Percentiles rank a stretch among this genome's conserved stretches.
These are phyloP conservation scores for Aspergillus novofumigatus DNA, from an alignment of 2,329 filamentous ascomycete species.

Conservation along the genomic window DNA sequence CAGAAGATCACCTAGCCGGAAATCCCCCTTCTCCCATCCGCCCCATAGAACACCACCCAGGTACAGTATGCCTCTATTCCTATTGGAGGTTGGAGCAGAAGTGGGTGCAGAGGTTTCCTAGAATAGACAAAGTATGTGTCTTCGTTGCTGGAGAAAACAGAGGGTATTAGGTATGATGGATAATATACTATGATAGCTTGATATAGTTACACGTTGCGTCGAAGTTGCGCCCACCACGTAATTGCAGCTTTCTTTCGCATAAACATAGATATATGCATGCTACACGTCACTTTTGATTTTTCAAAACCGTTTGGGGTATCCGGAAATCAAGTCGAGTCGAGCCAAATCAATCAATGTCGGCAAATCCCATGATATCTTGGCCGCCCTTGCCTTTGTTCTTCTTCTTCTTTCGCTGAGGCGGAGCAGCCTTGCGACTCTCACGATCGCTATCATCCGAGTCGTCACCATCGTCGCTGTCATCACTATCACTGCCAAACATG, in stretches of 20 bases:
- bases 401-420: slow-evolving; percentile 47
- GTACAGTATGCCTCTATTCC: neutral
- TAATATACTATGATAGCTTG: neutral
- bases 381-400: slow-evolving; percentile 41
- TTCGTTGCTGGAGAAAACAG: neutral
- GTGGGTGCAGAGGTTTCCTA: neutral
- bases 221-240: neutral
- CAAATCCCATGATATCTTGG: slow-evolving; percentile 41
- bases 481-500: slow-evolving; percentile 41
- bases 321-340: neutral
- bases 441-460: slow-evolving; percentile 48
- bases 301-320: slow-evolving; percentile 10
- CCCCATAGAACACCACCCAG: neutral
- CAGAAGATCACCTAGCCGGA: neutral
- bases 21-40: slow-evolving; percentile 2
- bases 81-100: neutral
- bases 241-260: neutral
- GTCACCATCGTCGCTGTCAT: slow-evolving; percentile 32
- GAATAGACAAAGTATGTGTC: neutral
- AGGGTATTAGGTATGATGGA: neutral
- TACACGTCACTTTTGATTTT: neutral
- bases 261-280: slow-evolving; percentile 10
- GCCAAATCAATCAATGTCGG: slow-evolving; percentile 34
- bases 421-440: slow-evolving; percentile 34
- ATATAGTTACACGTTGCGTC: neutral